Percentiles rank a stretch among this genome's conserved stretches.
These are phyloP conservation scores for Melastoma malabathricum DNA, from an alignment of 345 rosid species.

Conservation along the genomic window DNA sequence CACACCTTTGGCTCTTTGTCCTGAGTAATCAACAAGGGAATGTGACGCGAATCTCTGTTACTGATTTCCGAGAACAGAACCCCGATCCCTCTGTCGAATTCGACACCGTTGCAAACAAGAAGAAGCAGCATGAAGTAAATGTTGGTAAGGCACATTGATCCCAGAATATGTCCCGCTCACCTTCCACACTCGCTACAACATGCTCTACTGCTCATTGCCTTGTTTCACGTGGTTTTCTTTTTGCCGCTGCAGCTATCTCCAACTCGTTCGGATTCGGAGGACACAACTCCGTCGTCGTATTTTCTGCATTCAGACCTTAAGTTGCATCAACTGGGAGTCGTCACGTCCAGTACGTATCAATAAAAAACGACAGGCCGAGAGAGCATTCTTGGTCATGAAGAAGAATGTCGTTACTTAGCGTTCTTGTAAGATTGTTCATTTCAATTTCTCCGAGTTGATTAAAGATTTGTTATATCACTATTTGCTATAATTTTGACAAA, in stretches of 20 bases:
- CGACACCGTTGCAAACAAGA: conserved; percentile 5
- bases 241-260: conserved; percentile 55
- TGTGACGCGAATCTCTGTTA: neutral
- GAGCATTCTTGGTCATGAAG: no score
- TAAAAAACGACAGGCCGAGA: no score
- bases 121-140: conserved; percentile 9
- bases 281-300: conserved; percentile 93
- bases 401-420: no score
- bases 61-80: conserved; percentile 6
- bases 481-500: no score
- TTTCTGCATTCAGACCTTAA: conserved; percentile 84
- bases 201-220: neutral
- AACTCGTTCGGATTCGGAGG: conserved; percentile 98
- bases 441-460: no score
- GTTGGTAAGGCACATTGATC: no score
- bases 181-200: no score
- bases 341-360: no score
- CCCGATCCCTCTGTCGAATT: conserved; percentile 7
- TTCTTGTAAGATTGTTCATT: no score
- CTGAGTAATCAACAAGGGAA: no score
- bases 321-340: neutral
- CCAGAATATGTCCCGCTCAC: no score
- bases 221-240: neutral
- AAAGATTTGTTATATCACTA: no score
- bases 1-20: neutral